phyloP scores from a whole-genome alignment of 345 rosid genomes.

The Arabis alpina region DNA sequence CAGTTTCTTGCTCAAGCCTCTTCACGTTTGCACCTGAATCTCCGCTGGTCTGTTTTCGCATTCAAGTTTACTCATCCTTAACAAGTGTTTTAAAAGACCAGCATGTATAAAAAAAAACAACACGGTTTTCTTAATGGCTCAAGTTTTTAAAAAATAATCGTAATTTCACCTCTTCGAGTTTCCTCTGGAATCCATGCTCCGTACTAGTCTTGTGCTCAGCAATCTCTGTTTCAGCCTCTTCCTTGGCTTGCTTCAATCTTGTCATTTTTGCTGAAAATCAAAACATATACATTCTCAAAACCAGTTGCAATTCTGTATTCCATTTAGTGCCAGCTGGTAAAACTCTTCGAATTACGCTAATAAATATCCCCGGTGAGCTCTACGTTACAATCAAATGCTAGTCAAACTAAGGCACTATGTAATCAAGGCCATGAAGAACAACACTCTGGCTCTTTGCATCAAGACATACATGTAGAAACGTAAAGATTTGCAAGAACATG shows the following conservation, averaged over 20 bases:
- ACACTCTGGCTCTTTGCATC: neutral
- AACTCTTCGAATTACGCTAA: neutral
- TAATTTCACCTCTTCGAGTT: constrained; percentile 60
- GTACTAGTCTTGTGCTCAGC: constrained; percentile 66
- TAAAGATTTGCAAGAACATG: neutral
- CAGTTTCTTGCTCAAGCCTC: constrained; percentile 83
- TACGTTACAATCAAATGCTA: neutral
- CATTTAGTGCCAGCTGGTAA: neutral
- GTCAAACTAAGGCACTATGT: neutral
- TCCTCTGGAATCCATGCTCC: constrained; percentile 74
- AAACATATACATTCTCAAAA: constrained; percentile 13
- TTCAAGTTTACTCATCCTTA: constrained; percentile 14
- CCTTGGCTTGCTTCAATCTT: constrained; percentile 86
- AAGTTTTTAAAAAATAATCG: neutral
- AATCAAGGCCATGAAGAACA: constrained; percentile 5
- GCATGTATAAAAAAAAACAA: neutral
- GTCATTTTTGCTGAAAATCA: constrained; percentile 65
- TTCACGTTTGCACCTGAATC: constrained; percentile 90
- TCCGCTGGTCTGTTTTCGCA: constrained; percentile 69
- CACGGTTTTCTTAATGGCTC: neutral
- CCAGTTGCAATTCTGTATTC: neutral
- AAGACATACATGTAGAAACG: constrained; percentile 2
- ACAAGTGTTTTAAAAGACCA: constrained; percentile 4
- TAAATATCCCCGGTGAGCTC: neutral
- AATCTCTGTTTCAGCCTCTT: constrained; percentile 79